These are phyloP conservation scores for Russula vinacea DNA, from an alignment of 768 basidiomycete genomes.

Conservation along the genomic window DNA sequence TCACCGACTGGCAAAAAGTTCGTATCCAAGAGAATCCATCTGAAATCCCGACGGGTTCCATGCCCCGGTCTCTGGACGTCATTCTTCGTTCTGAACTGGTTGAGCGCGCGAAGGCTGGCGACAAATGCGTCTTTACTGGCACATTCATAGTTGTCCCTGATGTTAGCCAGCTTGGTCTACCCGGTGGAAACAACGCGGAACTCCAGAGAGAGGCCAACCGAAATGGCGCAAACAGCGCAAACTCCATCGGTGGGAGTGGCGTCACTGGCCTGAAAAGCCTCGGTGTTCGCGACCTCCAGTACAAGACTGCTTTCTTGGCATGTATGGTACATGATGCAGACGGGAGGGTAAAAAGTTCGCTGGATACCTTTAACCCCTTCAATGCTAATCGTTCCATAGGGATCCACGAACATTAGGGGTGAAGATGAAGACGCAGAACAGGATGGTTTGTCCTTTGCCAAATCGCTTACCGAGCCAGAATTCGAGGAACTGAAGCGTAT, in stretches of 20 bases:
- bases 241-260: constrained; percentile 69
- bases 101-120: constrained; percentile 98
- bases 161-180: constrained; percentile 91
- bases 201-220: constrained; percentile 82
- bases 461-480: constrained; percentile 88
- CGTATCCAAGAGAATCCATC: constrained; percentile 98
- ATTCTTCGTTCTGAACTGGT: constrained; percentile 94
- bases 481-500: constrained; percentile 92
- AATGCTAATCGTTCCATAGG: constrained; percentile 42
- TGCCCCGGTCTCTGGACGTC: constrained; percentile 96
- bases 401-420: constrained; percentile 83
- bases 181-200: constrained; percentile 89
- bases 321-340: constrained; percentile 96
- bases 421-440: constrained; percentile 80
- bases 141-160: constrained; percentile 99
- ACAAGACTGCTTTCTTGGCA: constrained; percentile 97
- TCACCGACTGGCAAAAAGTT: constrained; percentile 99
- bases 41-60: constrained; percentile 96
- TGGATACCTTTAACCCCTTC: not conserved
- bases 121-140: constrained; percentile 97
- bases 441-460: constrained; percentile 78
- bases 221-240: constrained; percentile 55
- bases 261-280: constrained; percentile 92
- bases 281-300: constrained; percentile 93
- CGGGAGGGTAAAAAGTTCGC: constrained; percentile 60